Evolutionary conservation across 805 yeast species (phyloP).

Genomic region (Schizosaccharomyces osmophilus): DNA sequence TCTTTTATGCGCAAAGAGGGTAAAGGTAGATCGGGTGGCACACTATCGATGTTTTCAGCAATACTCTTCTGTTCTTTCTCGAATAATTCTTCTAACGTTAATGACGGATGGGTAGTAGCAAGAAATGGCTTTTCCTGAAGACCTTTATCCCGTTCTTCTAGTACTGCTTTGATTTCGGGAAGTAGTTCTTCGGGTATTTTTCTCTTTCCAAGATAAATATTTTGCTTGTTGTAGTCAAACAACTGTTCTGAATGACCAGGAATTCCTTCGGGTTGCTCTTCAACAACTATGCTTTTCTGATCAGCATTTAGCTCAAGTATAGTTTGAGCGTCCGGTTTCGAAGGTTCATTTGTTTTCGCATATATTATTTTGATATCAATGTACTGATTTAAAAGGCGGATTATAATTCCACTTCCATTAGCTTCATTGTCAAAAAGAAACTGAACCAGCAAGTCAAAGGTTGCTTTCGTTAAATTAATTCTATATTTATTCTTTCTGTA

Average conservation of each 20-base stretch:
- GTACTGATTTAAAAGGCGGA: slow-evolving; percentile 67
- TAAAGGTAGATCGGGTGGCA: slow-evolving; percentile 61
- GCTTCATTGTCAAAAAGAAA: slow-evolving; percentile 80
- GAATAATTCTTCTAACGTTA: neutral
- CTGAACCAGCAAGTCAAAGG: slow-evolving; percentile 59
- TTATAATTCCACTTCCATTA: slow-evolving; percentile 70
- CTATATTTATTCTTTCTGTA: slow-evolving; percentile 52
- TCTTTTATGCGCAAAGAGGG: slow-evolving; percentile 70
- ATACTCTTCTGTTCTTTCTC: slow-evolving; percentile 13
- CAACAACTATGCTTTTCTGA: slow-evolving; percentile 4
- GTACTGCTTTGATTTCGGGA: slow-evolving; percentile 12
- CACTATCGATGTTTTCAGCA: slow-evolving; percentile 25
- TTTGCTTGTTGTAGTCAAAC: slow-evolving; percentile 40
- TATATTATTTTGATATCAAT: slow-evolving; percentile 5
- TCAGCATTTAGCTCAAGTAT: slow-evolving; percentile 21
- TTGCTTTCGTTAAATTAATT: slow-evolving; percentile 54
- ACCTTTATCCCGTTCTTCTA: slow-evolving; percentile 32
- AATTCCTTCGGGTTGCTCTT: slow-evolving; percentile 16
- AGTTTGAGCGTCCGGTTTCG: slow-evolving; percentile 13
- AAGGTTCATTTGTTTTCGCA: neutral
- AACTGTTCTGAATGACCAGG: slow-evolving; percentile 19
- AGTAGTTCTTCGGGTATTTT: slow-evolving; percentile 75
- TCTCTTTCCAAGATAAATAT: slow-evolving; percentile 55
- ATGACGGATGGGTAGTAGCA: slow-evolving; percentile 1
- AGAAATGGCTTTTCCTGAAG: slow-evolving; percentile 33